Conservation (phyloP, 192 early-diverging fungal species). For the Backusella macrospora region DNA sequence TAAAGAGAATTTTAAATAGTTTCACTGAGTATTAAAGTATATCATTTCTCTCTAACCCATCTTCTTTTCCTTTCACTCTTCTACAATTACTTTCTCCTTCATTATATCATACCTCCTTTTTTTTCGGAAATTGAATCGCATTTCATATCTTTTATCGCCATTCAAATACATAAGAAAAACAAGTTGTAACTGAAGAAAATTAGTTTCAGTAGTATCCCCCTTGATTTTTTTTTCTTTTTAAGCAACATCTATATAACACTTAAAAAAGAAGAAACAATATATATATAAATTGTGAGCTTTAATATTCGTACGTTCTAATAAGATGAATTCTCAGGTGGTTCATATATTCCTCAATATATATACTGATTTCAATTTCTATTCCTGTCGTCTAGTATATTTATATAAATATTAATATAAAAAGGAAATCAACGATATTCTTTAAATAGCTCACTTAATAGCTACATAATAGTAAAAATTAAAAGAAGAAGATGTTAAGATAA, state of each 20-base stretch:
- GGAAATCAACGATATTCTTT: not conserved
- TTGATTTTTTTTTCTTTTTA: not conserved
- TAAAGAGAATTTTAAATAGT: slow-evolving; percentile 1
- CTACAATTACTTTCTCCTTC: not conserved
- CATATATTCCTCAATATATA: not conserved
- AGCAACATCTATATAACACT: not conserved
- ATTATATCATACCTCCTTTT: not conserved
- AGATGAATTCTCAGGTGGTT: not conserved
- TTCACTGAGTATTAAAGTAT: slow-evolving; percentile 11
- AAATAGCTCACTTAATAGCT: no score
- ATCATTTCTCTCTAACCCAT: not conserved
- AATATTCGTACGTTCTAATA: not conserved
- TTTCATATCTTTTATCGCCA: no score
- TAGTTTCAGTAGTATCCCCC: not conserved
- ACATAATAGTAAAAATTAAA: not conserved
- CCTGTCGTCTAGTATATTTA: not conserved
- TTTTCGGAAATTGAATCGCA: not conserved
- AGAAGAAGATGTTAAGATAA: not conserved
- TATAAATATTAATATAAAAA: not conserved
- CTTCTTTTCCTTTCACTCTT: not conserved
- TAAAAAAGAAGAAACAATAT: not conserved
- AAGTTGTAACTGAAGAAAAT: not conserved
- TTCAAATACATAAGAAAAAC: not conserved
- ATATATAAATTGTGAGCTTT: not conserved
- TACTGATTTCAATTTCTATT: not conserved